phyloP scores from a whole-genome alignment of 1,139 yeast genomes.

The Sugiyamaella sp. region DNA sequence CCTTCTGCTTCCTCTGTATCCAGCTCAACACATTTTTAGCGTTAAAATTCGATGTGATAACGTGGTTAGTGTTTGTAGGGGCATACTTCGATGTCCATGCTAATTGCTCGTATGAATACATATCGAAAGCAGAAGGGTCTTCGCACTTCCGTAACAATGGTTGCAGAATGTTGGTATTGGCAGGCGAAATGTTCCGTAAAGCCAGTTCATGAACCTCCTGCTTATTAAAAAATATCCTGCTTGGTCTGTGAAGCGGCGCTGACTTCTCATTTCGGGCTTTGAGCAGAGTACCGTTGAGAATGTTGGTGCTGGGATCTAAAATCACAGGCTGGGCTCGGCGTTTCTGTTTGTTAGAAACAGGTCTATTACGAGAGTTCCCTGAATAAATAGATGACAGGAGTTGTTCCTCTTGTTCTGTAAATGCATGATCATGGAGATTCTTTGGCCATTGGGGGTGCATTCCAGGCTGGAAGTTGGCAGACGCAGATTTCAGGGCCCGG shows the following conservation, averaged over 20 bases:
- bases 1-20: conserved; percentile 27
- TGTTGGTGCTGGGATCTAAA: conserved; percentile 7
- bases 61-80: conserved; percentile 28
- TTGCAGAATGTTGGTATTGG: conserved; percentile 16
- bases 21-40: conserved; percentile 29
- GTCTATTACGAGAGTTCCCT: background rate
- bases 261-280: background rate
- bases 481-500: background rate
- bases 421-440: conserved; percentile 21
- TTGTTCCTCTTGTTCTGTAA: background rate
- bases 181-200: conserved; percentile 9
- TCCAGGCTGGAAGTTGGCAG: conserved; percentile 5
- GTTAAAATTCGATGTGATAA: conserved; percentile 25
- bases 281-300: background rate
- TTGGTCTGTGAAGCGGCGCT: conserved; percentile 19
- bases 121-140: conserved; percentile 35
- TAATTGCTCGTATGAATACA: conserved; percentile 32
- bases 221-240: conserved; percentile 23
- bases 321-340: conserved; percentile 7
- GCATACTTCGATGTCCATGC: conserved; percentile 38
- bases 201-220: conserved; percentile 25
- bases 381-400: conserved; percentile 5
- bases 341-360: conserved; percentile 10
- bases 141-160: conserved; percentile 23
- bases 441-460: conserved; percentile 27